These are phyloP conservation scores for Trichoderma koningii DNA, from an alignment of 2,329 filamentous ascomycete genomes.

Conservation along the genomic window DNA sequence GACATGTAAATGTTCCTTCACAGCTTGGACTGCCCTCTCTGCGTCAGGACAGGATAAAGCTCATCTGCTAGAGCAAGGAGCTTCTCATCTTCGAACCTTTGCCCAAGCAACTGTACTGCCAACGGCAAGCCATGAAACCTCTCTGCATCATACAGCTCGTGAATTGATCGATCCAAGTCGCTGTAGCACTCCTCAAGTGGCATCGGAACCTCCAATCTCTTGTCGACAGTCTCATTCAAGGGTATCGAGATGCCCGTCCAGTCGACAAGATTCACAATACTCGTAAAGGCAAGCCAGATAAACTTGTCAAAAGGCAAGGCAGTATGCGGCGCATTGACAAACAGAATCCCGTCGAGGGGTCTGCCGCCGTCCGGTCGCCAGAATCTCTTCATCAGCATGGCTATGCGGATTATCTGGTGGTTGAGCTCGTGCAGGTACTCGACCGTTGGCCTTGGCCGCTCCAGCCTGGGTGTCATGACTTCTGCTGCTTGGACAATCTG, in stretches of 20 bases:
- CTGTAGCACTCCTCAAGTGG: not conserved
- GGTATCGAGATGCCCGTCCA: conserved; percentile 8
- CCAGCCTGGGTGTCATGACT: not conserved
- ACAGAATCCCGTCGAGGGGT: not conserved
- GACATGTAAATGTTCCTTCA: not conserved
- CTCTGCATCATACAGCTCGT: not conserved
- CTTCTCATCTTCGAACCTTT: conserved; percentile 6
- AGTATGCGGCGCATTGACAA: not conserved
- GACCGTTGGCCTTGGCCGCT: not conserved
- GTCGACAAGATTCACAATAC: not conserved
- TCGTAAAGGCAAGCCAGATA: not conserved
- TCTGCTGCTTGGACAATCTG: not conserved
- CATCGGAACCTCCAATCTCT: not conserved
- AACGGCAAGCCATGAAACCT: not conserved
- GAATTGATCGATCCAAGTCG: conserved; percentile 2
- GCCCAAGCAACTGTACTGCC: not conserved
- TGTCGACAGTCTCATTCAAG: not conserved
- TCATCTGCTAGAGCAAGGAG: not conserved
- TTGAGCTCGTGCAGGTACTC: not conserved
- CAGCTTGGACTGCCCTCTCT: not conserved
- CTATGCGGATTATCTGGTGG: not conserved
- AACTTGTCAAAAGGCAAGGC: not conserved
- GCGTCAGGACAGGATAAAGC: not conserved
- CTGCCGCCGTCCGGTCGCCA: not conserved
- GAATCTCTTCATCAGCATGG: conserved; percentile 6